phyloP scores from a whole-genome alignment of 2,329 filamentous ascomycete genomes.

The Neoscytalidium dimidiatum region DNA sequence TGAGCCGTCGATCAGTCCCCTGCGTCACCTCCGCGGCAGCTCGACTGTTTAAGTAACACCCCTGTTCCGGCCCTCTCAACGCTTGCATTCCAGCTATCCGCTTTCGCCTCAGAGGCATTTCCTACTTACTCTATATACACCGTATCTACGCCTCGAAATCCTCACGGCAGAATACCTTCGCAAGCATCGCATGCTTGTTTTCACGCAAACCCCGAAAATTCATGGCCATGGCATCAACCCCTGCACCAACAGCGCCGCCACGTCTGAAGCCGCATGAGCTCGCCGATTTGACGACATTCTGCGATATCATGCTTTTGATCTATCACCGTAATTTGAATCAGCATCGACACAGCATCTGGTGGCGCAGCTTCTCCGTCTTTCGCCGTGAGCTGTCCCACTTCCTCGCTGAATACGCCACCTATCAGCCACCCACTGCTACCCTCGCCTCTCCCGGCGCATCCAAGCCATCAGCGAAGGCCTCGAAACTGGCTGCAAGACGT shows the following conservation, averaged over 20 bases:
- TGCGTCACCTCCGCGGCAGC: no score
- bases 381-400: constrained; percentile 66
- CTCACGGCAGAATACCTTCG: no score
- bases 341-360: constrained; percentile 81
- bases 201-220: background rate
- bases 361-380: constrained; percentile 70
- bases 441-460: background rate
- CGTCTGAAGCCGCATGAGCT: constrained; percentile 16
- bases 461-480: background rate
- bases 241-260: background rate
- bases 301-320: constrained; percentile 60
- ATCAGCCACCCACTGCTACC: constrained; percentile 22
- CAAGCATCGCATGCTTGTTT: no score
- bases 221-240: background rate
- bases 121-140: no score
- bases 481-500: constrained; percentile 2
- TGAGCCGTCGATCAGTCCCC: no score
- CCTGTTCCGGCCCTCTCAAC: no score
- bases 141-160: background rate
- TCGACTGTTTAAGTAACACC: no score
- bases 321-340: constrained; percentile 89
- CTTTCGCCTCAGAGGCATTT: no score
- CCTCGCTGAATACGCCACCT: constrained; percentile 25
- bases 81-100: no score
- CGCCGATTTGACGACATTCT: constrained; percentile 30